Conservation (phyloP, 1,284 basidiomycete genomes). For the Porodaedalea pini region DNA sequence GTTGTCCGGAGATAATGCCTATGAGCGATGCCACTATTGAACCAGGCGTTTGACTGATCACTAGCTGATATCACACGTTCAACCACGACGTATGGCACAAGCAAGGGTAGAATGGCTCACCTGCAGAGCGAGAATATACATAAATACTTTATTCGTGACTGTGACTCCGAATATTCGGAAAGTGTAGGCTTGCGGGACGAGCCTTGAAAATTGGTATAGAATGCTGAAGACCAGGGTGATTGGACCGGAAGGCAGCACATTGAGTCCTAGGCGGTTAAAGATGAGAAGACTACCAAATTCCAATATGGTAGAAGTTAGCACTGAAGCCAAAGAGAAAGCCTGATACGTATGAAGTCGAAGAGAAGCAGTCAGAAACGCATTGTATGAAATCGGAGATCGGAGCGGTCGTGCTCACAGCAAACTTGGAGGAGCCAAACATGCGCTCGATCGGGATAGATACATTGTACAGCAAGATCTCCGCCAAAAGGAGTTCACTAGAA, state of each 20-base stretch:
- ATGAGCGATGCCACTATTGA: constrained; percentile 57
- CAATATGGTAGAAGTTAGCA: constrained; percentile 61
- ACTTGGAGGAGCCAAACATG: constrained; percentile 84
- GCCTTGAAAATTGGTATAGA: constrained; percentile 75
- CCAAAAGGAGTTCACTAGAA: constrained; percentile 81
- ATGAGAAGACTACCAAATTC: constrained; percentile 63
- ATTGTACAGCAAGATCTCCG: constrained; percentile 73
- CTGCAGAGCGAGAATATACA: constrained; percentile 65
- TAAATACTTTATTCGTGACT: constrained; percentile 71
- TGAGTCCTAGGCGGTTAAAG: constrained; percentile 62
- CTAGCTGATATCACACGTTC: constrained; percentile 45
- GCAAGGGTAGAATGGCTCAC: constrained; percentile 35
- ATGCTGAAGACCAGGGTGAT: constrained; percentile 69
- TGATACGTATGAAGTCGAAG: constrained; percentile 30
- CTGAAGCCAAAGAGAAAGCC: constrained; percentile 73
- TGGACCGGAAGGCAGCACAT: constrained; percentile 73
- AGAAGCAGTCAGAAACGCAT: constrained; percentile 9
- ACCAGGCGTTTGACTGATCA: constrained; percentile 61
- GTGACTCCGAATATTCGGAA: constrained; percentile 74
- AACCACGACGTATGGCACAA: constrained; percentile 16
- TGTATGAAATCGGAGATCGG: background rate
- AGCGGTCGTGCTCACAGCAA: constrained; percentile 58
- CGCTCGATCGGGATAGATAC: constrained; percentile 75
- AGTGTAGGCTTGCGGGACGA: constrained; percentile 73
- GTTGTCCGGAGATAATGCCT: constrained; percentile 66